Percentiles rank a stretch among this genome's conserved stretches.
phyloP scores from a whole-genome alignment of 139 green algal genomes.

The Volvox reticuliferus region DNA sequence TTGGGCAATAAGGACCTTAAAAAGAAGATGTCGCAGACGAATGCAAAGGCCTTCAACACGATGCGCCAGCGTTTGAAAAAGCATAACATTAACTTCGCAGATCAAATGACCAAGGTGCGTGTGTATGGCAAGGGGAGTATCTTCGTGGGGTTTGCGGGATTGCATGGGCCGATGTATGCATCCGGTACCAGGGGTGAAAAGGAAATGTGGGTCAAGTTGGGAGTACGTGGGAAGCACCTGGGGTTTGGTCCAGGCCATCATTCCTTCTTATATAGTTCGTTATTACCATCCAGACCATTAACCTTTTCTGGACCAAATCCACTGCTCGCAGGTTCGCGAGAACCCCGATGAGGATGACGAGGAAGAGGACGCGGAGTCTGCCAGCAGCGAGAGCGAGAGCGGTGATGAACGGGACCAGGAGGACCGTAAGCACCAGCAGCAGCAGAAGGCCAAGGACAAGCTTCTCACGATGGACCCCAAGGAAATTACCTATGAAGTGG shows the following conservation, averaged over 20 bases:
- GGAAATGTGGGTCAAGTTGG: no score
- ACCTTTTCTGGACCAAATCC: neutral
- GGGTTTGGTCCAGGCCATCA: no score
- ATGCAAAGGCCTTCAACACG: constrained; percentile 95
- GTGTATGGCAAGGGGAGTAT: no score
- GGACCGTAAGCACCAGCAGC: constrained; percentile 57
- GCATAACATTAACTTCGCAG: constrained; percentile 80
- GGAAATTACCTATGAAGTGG: constrained; percentile 97
- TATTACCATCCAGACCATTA: neutral
- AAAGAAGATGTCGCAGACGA: constrained; percentile 96
- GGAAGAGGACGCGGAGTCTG: constrained; percentile 56
- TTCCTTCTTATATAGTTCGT: no score
- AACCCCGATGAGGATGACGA: constrained; percentile 83
- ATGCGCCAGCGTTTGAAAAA: constrained; percentile 99
- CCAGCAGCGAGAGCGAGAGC: constrained; percentile 40
- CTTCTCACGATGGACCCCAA: constrained; percentile 88
- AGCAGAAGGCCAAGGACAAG: constrained; percentile 89
- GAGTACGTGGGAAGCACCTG: no score
- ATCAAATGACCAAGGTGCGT: constrained; percentile 55
- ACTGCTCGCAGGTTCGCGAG: constrained; percentile 54
- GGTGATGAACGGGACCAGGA: constrained; percentile 66
- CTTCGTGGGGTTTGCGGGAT: no score
- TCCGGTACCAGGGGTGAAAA: no score
- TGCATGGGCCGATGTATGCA: no score
- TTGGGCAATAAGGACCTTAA: constrained; percentile 89